These are phyloP conservation scores for Salvia sclarea DNA, from an alignment of 305 asterid species.

Conservation along the genomic window DNA sequence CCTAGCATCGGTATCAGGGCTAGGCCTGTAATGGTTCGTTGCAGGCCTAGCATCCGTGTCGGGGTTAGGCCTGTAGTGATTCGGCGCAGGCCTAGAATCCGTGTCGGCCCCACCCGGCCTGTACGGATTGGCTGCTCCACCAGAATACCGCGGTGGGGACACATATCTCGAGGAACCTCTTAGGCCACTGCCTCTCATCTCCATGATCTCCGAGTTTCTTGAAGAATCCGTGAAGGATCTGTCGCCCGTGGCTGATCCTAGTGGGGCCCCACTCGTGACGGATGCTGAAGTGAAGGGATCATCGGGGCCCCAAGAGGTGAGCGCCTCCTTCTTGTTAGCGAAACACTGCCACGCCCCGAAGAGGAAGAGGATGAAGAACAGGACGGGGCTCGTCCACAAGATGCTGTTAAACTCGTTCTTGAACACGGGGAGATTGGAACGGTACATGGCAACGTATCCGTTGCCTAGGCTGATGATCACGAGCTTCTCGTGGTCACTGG, in stretches of 20 bases:
- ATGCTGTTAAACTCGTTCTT: constrained; percentile 77
- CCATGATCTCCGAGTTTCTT: constrained; percentile 62
- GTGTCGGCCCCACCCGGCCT: constrained; percentile 52
- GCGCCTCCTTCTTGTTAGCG: constrained; percentile 86
- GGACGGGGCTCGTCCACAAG: constrained; percentile 84
- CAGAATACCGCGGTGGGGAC: constrained; percentile 70
- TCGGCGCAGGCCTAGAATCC: constrained; percentile 53
- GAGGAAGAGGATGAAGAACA: constrained; percentile 78
- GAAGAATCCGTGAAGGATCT: constrained; percentile 62
- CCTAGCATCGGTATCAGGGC: constrained; percentile 54
- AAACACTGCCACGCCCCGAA: constrained; percentile 89
- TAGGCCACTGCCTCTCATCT: constrained; percentile 58
- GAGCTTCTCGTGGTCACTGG: constrained; percentile 74
- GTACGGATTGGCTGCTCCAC: constrained; percentile 51
- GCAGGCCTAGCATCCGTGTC: constrained; percentile 56
- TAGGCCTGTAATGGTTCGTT: constrained; percentile 45
- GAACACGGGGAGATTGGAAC: constrained; percentile 75
- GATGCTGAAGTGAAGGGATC: constrained; percentile 65
- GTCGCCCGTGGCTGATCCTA: constrained; percentile 52
- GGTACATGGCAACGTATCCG: constrained; percentile 76
- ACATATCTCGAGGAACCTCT: constrained; percentile 71
- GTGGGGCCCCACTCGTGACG: constrained; percentile 48
- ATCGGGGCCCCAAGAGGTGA: constrained; percentile 93
- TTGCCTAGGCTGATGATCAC: constrained; percentile 66
- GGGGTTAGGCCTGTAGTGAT: constrained; percentile 30